phyloP scores from a whole-genome alignment of 331 rosid species.

The Malus hybrid region DNA sequence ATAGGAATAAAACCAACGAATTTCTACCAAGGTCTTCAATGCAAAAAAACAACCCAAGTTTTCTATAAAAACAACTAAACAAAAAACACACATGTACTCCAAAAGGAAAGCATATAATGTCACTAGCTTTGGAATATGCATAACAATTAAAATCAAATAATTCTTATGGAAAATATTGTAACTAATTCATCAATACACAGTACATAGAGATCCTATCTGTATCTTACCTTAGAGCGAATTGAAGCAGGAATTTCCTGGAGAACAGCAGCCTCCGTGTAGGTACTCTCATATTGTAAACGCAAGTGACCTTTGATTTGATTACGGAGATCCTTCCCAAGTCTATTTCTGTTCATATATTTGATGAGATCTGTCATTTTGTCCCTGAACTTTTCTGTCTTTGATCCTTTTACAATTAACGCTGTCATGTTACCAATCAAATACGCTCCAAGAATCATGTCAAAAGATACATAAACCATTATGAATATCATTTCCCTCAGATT shows the following conservation, averaged over 20 bases:
- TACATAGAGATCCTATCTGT: constrained; percentile 6
- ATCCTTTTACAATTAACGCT: constrained; percentile 94
- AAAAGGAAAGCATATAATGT: no score
- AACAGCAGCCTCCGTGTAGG: constrained; percentile 80
- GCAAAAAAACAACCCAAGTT: no score
- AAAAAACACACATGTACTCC: no score
- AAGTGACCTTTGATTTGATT: constrained; percentile 90
- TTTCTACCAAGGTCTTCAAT: no score
- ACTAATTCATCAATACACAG: neutral
- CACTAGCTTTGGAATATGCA: no score
- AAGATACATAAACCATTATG: constrained; percentile 79
- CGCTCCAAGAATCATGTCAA: constrained; percentile 98
- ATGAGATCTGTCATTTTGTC: constrained; percentile 88
- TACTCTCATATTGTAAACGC: constrained; percentile 89
- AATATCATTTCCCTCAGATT: constrained; percentile 97
- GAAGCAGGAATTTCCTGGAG: constrained; percentile 82
- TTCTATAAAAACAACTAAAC: no score
- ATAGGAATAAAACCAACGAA: no score
- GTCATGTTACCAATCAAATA: constrained; percentile 99
- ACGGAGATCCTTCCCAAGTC: constrained; percentile 74
- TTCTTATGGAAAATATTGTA: neutral
- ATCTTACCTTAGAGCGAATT: constrained; percentile 74
- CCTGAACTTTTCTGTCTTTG: constrained; percentile 88
- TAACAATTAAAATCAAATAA: neutral
- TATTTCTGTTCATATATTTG: constrained; percentile 87